Evolutionary conservation across 768 basidiomycete species (phyloP).

Genomic region (Mycena chlorophos): DNA sequence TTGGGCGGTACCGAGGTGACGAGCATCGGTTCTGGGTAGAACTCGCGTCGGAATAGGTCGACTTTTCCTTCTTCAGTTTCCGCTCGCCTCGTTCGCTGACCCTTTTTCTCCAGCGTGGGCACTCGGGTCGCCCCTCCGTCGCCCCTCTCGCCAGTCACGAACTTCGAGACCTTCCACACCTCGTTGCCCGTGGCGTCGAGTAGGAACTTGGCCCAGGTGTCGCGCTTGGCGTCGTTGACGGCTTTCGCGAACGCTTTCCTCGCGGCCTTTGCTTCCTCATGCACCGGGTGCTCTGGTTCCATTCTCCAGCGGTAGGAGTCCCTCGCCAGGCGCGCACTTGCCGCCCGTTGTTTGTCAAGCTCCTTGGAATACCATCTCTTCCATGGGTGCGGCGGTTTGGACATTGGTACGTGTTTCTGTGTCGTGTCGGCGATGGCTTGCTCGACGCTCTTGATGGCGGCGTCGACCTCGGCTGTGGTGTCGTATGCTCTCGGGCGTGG

Average conservation of each 20-base stretch:
- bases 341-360: slow-evolving; percentile 22
- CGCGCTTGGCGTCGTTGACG: slow-evolving; percentile 24
- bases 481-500: neutral
- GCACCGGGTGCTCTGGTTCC: slow-evolving; percentile 22
- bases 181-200: slow-evolving; percentile 15
- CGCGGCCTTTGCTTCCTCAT: slow-evolving; percentile 11
- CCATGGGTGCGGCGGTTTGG: slow-evolving; percentile 19
- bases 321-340: slow-evolving; percentile 17
- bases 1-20: neutral
- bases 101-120: slow-evolving; percentile 70
- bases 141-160: slow-evolving; percentile 18
- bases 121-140: slow-evolving; percentile 30
- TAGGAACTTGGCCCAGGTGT: slow-evolving; percentile 31
- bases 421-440: slow-evolving; percentile 22
- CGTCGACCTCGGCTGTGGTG: slow-evolving; percentile 2
- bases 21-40: neutral
- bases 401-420: slow-evolving; percentile 19
- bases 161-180: slow-evolving; percentile 29
- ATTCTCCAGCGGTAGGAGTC: slow-evolving; percentile 6
- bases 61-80: neutral
- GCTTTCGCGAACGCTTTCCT: slow-evolving; percentile 19
- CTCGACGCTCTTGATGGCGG: slow-evolving; percentile 6
- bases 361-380: slow-evolving; percentile 39
- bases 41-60: neutral
- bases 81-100: slow-evolving; percentile 71